Conservation (phyloP, 1,284 basidiomycete genomes). For the Fomitopsis pinicola region DNA sequence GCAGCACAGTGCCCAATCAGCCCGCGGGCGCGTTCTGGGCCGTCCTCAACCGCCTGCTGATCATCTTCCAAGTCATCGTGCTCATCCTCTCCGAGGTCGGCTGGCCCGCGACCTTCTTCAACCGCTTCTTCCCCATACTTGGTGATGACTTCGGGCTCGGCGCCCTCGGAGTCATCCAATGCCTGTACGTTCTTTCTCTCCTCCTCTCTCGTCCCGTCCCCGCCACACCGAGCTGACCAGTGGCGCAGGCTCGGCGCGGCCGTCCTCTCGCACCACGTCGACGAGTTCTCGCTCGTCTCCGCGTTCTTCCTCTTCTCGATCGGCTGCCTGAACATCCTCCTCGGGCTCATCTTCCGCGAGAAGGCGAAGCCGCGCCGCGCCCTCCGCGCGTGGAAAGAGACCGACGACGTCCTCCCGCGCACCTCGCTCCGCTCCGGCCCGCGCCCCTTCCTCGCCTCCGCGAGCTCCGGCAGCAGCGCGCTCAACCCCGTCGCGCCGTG, state of each 20-base stretch:
- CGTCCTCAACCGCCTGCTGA: constrained; percentile 76
- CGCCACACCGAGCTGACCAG: constrained; percentile 1
- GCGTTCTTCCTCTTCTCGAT: constrained; percentile 85
- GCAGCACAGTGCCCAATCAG: constrained; percentile 81
- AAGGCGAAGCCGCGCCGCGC: constrained; percentile 58
- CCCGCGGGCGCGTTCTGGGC: constrained; percentile 86
- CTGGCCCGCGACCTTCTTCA: constrained; percentile 72
- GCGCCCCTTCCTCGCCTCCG: constrained; percentile 6
- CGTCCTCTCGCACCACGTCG: constrained; percentile 78
- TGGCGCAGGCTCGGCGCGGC: constrained; percentile 61
- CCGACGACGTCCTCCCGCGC: constrained; percentile 48
- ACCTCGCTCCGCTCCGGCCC: constrained; percentile 27
- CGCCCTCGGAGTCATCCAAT: constrained; percentile 78
- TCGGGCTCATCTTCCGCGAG: constrained; percentile 70
- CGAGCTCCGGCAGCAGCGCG: constrained; percentile 5
- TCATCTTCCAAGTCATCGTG: constrained; percentile 72
- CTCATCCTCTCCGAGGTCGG: constrained; percentile 65
- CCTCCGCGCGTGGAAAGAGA: constrained; percentile 56
- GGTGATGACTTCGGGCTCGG: constrained; percentile 79
- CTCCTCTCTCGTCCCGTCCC: not conserved
- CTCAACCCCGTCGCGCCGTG: constrained; percentile 3
- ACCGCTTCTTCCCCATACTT: constrained; percentile 82
- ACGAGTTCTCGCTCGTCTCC: constrained; percentile 76
- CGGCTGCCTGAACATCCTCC: constrained; percentile 78
- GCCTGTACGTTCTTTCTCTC: constrained; percentile 46